Conservation (phyloP, 2,329 filamentous ascomycete genomes). For the Pseudocercospora fijiensis region DNA sequence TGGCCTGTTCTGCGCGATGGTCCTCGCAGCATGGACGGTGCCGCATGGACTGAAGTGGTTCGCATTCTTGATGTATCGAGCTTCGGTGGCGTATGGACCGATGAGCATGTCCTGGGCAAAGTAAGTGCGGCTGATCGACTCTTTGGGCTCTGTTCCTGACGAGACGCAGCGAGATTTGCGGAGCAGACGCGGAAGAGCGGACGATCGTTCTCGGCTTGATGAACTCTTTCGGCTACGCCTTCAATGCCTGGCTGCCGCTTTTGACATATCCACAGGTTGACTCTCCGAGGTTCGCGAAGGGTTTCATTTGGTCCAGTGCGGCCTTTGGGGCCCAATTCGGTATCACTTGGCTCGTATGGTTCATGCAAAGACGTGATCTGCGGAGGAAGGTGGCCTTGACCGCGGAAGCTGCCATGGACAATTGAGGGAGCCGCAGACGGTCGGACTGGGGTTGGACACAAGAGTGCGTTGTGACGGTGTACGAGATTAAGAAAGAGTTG, state of each 20-base stretch:
- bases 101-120: constrained; percentile 48
- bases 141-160: constrained; percentile 7
- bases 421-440: neutral
- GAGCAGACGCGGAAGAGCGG: constrained; percentile 62
- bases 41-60: constrained; percentile 37
- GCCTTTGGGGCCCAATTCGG: constrained; percentile 28
- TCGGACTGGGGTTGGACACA: no score
- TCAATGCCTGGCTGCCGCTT: constrained; percentile 68
- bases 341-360: constrained; percentile 30
- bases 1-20: constrained; percentile 28
- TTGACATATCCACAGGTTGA: constrained; percentile 29
- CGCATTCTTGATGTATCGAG: constrained; percentile 36
- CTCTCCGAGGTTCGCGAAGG: constrained; percentile 27
- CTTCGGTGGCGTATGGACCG: constrained; percentile 37
- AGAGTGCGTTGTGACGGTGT: no score
- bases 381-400: constrained; percentile 17
- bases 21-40: constrained; percentile 38
- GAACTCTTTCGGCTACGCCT: constrained; percentile 68
- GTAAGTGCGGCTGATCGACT: constrained; percentile 9
- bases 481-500: neutral
- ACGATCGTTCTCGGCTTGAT: constrained; percentile 65
- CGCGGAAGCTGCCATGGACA: constrained; percentile 3
- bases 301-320: constrained; percentile 28
- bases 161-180: constrained; percentile 50
- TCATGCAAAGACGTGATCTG: constrained; percentile 25